These are phyloP conservation scores for Coemansia furcata DNA, from an alignment of 192 early-diverging fungal species.

Conservation along the genomic window DNA sequence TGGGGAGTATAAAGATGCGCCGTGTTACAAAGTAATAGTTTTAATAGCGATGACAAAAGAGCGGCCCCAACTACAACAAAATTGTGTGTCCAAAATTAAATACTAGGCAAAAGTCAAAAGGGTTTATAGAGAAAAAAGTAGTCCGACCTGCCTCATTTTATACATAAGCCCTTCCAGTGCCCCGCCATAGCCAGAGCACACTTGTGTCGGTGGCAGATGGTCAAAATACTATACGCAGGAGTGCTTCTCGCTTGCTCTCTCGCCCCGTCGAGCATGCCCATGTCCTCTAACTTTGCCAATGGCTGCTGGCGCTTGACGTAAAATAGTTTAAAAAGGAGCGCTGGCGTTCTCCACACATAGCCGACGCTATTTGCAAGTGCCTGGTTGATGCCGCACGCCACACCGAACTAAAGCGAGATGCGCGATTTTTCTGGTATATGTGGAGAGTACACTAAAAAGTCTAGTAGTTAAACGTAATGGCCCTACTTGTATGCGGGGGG, in stretches of 20 bases:
- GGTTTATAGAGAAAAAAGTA: background rate
- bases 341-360: constrained; percentile 8
- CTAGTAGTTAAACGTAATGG: background rate
- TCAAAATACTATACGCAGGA: background rate
- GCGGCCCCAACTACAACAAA: background rate
- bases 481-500: background rate
- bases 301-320: background rate
- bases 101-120: background rate
- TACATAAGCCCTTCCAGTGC: background rate
- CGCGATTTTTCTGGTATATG: background rate
- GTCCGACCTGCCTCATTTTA: background rate
- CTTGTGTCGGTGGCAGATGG: background rate
- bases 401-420: background rate
- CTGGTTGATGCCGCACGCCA: constrained; percentile 3
- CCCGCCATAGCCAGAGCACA: background rate
- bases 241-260: background rate
- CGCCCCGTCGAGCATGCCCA: background rate
- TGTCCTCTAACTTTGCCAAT: background rate
- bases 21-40: background rate
- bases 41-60: background rate
- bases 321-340: background rate
- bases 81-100: background rate
- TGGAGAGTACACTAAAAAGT: background rate
- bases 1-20: background rate
- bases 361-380: constrained; percentile 4